Base-by-base conservation (phyloP, 2,329 filamentous ascomycete genomes). In the Sporothrix phasma region DNA sequence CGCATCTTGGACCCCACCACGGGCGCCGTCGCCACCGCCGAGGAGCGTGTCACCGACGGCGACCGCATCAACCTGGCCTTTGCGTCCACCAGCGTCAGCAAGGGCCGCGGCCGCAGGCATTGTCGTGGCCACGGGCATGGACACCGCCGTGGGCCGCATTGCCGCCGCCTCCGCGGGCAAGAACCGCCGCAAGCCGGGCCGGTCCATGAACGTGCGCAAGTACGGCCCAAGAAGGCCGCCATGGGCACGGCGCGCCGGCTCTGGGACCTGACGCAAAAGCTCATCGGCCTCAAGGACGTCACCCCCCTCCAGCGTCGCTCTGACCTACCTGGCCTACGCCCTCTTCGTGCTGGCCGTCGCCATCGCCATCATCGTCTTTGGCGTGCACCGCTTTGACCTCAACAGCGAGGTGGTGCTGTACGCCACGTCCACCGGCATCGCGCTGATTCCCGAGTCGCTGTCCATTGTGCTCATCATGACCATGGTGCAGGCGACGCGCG, bases 281-380 rank as follows among this genome's bases (percentile, higher is more conserved):
- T 89, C 66, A 80, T 89, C 49, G 87, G 84, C 63, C 74, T 87
- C 59, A 72, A 72, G 2, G 81, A 89, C 63, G 91, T 91, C 59
- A 96, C 92, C 1, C 92, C 92, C 0, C 79, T 96, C 53, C 90
- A 95, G 76, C 87, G 88, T 68, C 93, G 90, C 71, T n/a, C 81
- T 96, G 61, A 90, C 88, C 76, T 91, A 92, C 75, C 87, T 96
- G 71, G 91, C 92, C 31, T 85, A 94, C 49, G 73, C 90, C 3
- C 83, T 96, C 2, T 95, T 96, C 71, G 85, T 81, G 54, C 82
- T 91, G 60, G 92, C 84, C 49, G 77, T 86, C 63, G 69, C 86
- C 2, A 77, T 87, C 39, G 83, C 81, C 59, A 72, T 87, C 65
- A 81, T 87, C 61, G 85, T 87, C 69, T 87, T 87, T 72, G 81